phyloP scores from a whole-genome alignment of 2,329 filamentous ascomycete species.

The Trichoderma atroviride region DNA sequence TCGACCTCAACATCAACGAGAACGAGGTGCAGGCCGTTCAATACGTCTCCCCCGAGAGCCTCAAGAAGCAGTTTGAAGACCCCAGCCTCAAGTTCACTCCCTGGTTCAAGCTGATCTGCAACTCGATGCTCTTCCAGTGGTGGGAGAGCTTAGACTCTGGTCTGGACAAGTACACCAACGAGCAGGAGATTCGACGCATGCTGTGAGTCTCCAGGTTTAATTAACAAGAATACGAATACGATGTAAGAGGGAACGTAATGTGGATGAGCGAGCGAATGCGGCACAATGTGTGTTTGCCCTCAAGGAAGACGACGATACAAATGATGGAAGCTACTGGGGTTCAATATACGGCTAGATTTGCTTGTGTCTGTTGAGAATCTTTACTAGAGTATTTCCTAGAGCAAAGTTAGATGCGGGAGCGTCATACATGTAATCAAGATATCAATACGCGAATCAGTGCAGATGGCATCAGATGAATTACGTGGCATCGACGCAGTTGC shows the following conservation, averaged over 20 bases:
- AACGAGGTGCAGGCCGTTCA: conserved; percentile 88
- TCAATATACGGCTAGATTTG: background rate
- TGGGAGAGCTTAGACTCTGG: conserved; percentile 83
- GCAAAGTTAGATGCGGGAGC: background rate
- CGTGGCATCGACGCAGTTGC: background rate
- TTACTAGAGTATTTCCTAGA: background rate
- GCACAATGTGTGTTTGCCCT: background rate
- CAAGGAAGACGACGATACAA: background rate
- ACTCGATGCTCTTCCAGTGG: conserved; percentile 98
- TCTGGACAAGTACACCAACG: conserved; percentile 82
- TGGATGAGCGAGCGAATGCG: conserved; percentile 7
- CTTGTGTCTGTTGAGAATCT: background rate
- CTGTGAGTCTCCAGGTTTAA: conserved; percentile 26
- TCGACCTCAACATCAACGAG: conserved; percentile 76
- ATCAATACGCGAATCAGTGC: background rate
- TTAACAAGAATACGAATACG: background rate
- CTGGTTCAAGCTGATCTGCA: conserved; percentile 99
- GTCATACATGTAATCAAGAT: background rate
- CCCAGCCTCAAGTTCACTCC: conserved; percentile 85
- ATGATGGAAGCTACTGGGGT: background rate
- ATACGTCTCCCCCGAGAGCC: conserved; percentile 80
- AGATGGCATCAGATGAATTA: background rate
- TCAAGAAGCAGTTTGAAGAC: conserved; percentile 85
- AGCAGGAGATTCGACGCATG: conserved; percentile 89
- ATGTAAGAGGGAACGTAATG: background rate